A percentile compares a stretch with the other conserved stretches of the same genome.
Conservation (phyloP, 345 rosid species). For the Gossypium herbaceum region DNA sequence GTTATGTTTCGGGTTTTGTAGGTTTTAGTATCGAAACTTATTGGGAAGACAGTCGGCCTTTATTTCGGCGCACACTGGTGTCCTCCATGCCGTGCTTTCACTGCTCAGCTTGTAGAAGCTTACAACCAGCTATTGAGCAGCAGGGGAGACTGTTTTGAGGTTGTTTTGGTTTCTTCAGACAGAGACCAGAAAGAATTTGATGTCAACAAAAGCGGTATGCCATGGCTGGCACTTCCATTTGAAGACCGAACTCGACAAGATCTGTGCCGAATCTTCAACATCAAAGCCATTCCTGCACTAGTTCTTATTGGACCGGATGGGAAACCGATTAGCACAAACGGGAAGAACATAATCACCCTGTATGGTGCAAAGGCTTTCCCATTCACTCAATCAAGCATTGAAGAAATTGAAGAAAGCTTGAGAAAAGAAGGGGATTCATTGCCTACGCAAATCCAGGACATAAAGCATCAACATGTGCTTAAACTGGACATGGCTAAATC, state of each 20-base stretch:
- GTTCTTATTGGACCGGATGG: constrained; percentile 65
- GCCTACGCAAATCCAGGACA: constrained; percentile 50
- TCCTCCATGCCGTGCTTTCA: constrained; percentile 72
- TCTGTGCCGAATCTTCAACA: constrained; percentile 61
- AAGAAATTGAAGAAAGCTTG: constrained; percentile 49
- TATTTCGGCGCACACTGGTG: constrained; percentile 78
- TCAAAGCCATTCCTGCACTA: constrained; percentile 64
- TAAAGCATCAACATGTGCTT: constrained; percentile 57
- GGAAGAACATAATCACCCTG: constrained; percentile 48
- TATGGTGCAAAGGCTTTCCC: constrained; percentile 70
- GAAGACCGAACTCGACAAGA: constrained; percentile 61
- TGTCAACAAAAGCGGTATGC: constrained; percentile 48
- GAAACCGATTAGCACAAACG: constrained; percentile 51
- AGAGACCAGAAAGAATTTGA: constrained; percentile 58
- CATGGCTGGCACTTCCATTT: constrained; percentile 74
- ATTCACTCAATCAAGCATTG: constrained; percentile 50
- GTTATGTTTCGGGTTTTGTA: constrained; percentile 20
- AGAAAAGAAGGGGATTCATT: constrained; percentile 63
- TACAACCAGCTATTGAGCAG: constrained; percentile 41
- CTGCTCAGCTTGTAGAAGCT: constrained; percentile 50
- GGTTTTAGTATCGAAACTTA: constrained; percentile 51
- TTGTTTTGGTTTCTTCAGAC: constrained; percentile 62
- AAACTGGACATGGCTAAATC: constrained; percentile 77
- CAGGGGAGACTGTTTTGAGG: constrained; percentile 41
- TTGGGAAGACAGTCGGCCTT: constrained; percentile 71